Evolutionary conservation across 768 basidiomycete species (phyloP).

Genomic region (Boletales sp.): DNA sequence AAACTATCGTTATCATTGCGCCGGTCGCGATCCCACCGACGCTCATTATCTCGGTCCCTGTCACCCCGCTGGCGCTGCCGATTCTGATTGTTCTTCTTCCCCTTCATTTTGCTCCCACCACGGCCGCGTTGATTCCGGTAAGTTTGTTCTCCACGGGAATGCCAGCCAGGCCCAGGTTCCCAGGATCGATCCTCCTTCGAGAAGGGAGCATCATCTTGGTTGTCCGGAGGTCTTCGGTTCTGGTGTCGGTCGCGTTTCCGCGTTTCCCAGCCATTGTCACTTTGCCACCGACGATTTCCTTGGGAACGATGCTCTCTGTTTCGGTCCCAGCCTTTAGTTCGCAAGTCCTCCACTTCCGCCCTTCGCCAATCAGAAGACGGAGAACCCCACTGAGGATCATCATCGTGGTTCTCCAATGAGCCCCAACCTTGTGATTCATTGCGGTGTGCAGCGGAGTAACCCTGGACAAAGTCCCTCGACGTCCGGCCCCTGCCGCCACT

Average conservation of each 20-base stretch:
- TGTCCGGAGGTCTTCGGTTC: slow-evolving; percentile 31
- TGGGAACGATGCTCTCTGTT: slow-evolving; percentile 32
- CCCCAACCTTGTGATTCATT: slow-evolving; percentile 43
- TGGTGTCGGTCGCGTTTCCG: slow-evolving; percentile 46
- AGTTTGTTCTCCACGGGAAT: slow-evolving; percentile 38
- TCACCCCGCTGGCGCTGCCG: slow-evolving; percentile 32
- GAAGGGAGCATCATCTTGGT: slow-evolving; percentile 19
- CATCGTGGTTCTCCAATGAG: slow-evolving; percentile 40
- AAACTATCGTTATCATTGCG: slow-evolving; percentile 59
- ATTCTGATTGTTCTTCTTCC: slow-evolving; percentile 33
- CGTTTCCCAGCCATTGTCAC: slow-evolving; percentile 49
- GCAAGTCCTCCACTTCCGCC: slow-evolving; percentile 37
- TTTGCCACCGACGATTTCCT: slow-evolving; percentile 32
- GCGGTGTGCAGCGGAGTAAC: slow-evolving; percentile 43
- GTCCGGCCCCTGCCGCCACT: slow-evolving; percentile 45
- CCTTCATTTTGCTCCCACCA: slow-evolving; percentile 37
- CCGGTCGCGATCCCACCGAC: slow-evolving; percentile 38
- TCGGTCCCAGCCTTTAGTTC: slow-evolving; percentile 34
- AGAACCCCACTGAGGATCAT: slow-evolving; percentile 39
- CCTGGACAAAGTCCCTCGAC: slow-evolving; percentile 43
- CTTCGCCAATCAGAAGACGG: slow-evolving; percentile 43
- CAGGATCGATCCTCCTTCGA: slow-evolving; percentile 55
- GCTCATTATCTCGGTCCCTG: slow-evolving; percentile 24
- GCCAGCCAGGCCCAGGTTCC: slow-evolving; percentile 73
- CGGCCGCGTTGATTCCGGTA: slow-evolving; percentile 37